A percentile compares a stretch with the other conserved stretches of the same genome.
phyloP scores from a whole-genome alignment of 2,329 filamentous ascomycete genomes.

The Penicillium sumatraense region DNA sequence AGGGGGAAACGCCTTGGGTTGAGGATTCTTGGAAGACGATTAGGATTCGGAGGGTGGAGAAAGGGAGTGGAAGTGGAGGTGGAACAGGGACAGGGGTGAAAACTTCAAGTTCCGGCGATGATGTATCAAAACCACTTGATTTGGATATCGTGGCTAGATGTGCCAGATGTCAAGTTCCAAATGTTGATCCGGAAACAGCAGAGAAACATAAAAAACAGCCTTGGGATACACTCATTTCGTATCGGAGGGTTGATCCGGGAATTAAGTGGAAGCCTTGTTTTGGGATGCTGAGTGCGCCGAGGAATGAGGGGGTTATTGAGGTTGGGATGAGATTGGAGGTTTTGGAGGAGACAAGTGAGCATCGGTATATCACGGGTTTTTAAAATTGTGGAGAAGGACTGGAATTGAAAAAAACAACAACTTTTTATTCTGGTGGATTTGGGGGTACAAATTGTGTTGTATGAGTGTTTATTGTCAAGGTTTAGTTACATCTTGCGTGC shows the following conservation, averaged over 20 bases:
- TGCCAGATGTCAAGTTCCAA: constrained; percentile 66
- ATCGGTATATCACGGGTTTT: constrained; percentile 57
- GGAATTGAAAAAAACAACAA: too few relatives aligned
- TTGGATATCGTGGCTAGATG: constrained; percentile 65
- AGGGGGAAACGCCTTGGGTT: constrained; percentile 61
- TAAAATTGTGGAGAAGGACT: constrained; percentile 11
- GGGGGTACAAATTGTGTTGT: too few relatives aligned
- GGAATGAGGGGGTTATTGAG: constrained; percentile 57
- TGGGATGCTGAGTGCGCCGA: constrained; percentile 67
- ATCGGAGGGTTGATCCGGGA: constrained; percentile 63
- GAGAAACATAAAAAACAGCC: constrained; percentile 63
- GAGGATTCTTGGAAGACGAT: constrained; percentile 69
- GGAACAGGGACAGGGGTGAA: too few relatives aligned
- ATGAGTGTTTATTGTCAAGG: too few relatives aligned
- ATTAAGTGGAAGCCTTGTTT: constrained; percentile 69
- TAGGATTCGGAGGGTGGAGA: constrained; percentile 30
- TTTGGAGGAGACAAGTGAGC: constrained; percentile 60
- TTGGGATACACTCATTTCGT: constrained; percentile 66
- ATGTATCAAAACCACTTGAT: constrained; percentile 36
- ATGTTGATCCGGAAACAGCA: constrained; percentile 67
- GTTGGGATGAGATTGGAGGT: constrained; percentile 66
- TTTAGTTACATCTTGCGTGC: too few relatives aligned
- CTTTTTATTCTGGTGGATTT: too few relatives aligned
- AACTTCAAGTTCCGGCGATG: too few relatives aligned
- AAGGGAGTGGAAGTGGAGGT: constrained; percentile 13